Conservation (phyloP, 768 basidiomycete species). For the Heimioporus sp. region DNA sequence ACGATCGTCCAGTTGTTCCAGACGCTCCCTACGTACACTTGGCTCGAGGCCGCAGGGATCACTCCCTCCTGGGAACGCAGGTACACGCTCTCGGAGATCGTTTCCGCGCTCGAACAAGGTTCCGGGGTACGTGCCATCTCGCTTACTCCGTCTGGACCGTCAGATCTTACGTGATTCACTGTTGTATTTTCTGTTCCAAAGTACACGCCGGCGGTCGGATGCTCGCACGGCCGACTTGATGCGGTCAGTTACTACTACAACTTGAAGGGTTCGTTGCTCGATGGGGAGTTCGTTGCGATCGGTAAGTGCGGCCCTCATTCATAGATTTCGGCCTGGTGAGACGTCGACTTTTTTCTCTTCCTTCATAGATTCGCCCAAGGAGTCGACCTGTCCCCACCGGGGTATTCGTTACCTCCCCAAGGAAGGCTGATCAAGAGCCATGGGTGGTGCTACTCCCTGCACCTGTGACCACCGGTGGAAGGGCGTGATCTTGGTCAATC, state of each 20-base stretch:
- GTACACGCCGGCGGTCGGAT: conserved; percentile 51
- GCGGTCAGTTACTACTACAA: conserved; percentile 64
- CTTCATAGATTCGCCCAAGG: conserved; percentile 47
- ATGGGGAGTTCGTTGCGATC: conserved; percentile 62
- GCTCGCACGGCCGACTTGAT: conserved; percentile 37
- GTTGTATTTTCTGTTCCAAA: conserved; percentile 12
- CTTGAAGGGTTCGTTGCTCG: conserved; percentile 59
- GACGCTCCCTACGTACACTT: conserved; percentile 72
- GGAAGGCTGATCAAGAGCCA: conserved; percentile 33
- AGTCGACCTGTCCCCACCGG: conserved; percentile 51
- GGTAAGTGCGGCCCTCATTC: conserved; percentile 33
- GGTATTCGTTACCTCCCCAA: conserved; percentile 57
- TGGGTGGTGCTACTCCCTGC: no score
- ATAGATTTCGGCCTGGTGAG: no score
- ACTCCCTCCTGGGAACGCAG: conserved; percentile 57
- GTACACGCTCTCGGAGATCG: conserved; percentile 53
- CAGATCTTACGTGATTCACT: no score
- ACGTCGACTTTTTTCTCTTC: no score
- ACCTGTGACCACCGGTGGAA: no score
- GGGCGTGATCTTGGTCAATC: no score
- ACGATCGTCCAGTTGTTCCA: conserved; percentile 56
- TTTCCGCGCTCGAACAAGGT: conserved; percentile 51
- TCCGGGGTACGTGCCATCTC: conserved; percentile 36
- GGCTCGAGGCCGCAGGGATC: conserved; percentile 71
- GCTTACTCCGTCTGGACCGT: not conserved